Evolutionary conservation across 345 rosid genomes (phyloP).

Genomic region (Melastoma malabathricum): DNA sequence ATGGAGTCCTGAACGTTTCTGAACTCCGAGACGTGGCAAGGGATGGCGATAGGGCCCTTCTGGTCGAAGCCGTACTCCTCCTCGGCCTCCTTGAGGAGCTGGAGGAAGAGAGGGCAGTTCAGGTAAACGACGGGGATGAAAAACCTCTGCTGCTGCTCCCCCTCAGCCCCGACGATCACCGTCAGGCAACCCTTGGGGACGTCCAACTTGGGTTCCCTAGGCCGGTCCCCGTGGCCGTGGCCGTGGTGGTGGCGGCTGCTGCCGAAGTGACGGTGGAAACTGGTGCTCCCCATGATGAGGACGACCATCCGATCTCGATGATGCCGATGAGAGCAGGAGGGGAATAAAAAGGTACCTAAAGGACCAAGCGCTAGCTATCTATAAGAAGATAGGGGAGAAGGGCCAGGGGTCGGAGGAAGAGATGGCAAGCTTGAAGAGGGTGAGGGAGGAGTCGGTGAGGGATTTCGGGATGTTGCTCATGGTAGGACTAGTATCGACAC

Average conservation of each 20-base stretch:
- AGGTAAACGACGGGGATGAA: constrained; percentile 66
- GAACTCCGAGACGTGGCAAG: constrained; percentile 73
- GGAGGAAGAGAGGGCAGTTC: constrained; percentile 64
- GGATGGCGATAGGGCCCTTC: constrained; percentile 66
- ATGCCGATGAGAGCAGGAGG: background rate
- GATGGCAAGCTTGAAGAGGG: constrained; percentile 58
- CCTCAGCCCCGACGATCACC: constrained; percentile 66
- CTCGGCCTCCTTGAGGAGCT: constrained; percentile 58
- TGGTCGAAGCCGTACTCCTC: constrained; percentile 73
- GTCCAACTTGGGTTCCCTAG: constrained; percentile 11
- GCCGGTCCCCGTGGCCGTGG: constrained; percentile 12
- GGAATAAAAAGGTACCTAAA: too few species aligned
- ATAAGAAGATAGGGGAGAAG: constrained; percentile 32
- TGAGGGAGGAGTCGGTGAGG: constrained; percentile 55
- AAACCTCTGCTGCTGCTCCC: constrained; percentile 51
- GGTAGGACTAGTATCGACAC: constrained; percentile 14
- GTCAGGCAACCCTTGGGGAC: constrained; percentile 72
- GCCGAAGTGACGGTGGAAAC: constrained; percentile 33
- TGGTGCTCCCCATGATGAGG: constrained; percentile 17
- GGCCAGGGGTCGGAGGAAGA: constrained; percentile 92
- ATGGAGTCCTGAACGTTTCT: constrained; percentile 54
- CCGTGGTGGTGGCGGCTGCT: constrained; percentile 10
- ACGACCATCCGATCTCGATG: constrained; percentile 2
- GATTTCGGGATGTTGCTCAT: constrained; percentile 86
- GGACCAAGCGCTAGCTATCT: background rate